These are phyloP conservation scores for Cytospora leucostoma DNA, from an alignment of 2,329 filamentous ascomycete species.

Conservation along the genomic window DNA sequence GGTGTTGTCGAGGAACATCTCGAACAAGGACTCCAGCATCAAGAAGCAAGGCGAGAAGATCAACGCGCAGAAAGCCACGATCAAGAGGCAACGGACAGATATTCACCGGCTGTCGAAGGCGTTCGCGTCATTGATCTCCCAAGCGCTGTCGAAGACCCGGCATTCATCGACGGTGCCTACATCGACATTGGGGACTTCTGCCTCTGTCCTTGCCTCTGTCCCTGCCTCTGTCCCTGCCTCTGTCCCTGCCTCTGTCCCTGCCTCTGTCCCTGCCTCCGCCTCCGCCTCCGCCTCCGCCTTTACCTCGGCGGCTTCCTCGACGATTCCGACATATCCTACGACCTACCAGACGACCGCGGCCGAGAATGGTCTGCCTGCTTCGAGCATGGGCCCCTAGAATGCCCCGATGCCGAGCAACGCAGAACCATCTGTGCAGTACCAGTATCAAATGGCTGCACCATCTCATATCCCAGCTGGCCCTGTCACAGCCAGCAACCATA, in stretches of 20 bases:
- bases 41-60: too few species aligned
- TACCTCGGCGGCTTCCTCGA: too few species aligned
- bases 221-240: too few species aligned
- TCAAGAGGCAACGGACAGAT: too few species aligned
- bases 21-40: too few species aligned
- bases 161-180: too few species aligned
- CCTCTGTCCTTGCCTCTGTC: too few species aligned
- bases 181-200: not conserved
- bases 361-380: not conserved
- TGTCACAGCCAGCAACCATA: not conserved
- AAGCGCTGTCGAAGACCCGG: not conserved
- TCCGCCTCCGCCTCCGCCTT: not conserved
- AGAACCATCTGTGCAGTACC: not conserved
- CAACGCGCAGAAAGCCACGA: too few species aligned
- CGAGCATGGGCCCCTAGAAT: constrained; percentile 2
- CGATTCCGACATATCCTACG: not conserved
- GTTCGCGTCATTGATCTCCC: not conserved
- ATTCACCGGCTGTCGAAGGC: too few species aligned
- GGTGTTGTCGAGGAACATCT: not conserved
- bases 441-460: not conserved
- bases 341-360: not conserved
- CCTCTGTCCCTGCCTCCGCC: too few species aligned
- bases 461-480: not conserved
- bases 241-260: too few species aligned
- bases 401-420: not conserved